Base-by-base conservation (phyloP, 768 basidiomycete species). In the Phaffia tasmanica region DNA sequence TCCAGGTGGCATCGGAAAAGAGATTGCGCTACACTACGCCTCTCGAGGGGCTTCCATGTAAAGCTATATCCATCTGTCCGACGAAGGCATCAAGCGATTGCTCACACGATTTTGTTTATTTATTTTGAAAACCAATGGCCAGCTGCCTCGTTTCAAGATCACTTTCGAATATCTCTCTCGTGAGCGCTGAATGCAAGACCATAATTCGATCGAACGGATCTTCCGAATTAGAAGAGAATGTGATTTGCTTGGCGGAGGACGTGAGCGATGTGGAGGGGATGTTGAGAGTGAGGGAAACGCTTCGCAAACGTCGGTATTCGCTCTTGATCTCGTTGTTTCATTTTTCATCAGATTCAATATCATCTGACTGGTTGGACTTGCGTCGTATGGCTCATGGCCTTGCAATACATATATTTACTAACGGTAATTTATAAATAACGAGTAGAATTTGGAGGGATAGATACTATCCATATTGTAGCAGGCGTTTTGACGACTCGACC, bases 401-500 rank as follows among this genome's bases (percentile, higher is more conserved):
- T 32, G 7, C 56, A 6, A 21, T 9, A 30, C 42, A n/a, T 61
- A 21, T 21, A 42, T 51, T 23, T 51, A 16, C 16, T 16, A 51
- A 51, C 50, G 50, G 23, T 16, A 51, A 51, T 51, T 23, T 51
- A 16, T 16, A 16, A 51, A 16, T 16, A 51, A 16, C 16, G 16
- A 16, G 16, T 42, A 68, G 67, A 49, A 27, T 63, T 58, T 27
- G 78, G 77, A 1, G 88, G 89, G 19, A 70, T 93, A 1, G 91
- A 94, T 75, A 94, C 91, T 0, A 73, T 94, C 6, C 77, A 90
- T 35, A 82, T 94, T 47, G 81, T 83, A 42, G 89, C 90, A 2
- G 92, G 92, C 3, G 87, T 92, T 0, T 88, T 88, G 0, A 85
- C 89, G 15, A 79, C 91, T 2, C 83, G 82, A 62, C 86, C 90